Evolutionary conservation across 768 basidiomycete species (phyloP).

Genomic region (Pleurotus salmoneostramineus): DNA sequence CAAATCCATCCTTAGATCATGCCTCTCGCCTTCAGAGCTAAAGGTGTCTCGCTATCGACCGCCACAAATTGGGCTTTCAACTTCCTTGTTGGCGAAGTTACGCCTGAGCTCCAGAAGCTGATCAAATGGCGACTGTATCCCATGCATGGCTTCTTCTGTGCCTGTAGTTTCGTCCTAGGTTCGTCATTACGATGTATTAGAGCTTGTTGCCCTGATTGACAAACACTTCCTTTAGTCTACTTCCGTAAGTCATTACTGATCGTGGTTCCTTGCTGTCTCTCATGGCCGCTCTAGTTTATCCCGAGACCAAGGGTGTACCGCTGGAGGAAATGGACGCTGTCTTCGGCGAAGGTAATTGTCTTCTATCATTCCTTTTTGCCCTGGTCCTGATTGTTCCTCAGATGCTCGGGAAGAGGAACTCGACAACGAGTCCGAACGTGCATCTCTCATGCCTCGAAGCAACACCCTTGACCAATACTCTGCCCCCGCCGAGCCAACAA

Average conservation of each 20-base stretch:
- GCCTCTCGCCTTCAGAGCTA: constrained; percentile 84
- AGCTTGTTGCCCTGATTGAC: constrained; percentile 8
- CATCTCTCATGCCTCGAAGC: constrained; percentile 44
- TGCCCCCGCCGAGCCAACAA: constrained; percentile 18
- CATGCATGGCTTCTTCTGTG: constrained; percentile 94
- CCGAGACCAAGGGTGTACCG: constrained; percentile 83
- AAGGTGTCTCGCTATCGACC: constrained; percentile 94
- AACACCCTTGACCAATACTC: constrained; percentile 27
- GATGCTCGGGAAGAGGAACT: constrained; percentile 49
- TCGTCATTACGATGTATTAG: constrained; percentile 16
- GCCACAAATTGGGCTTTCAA: constrained; percentile 91
- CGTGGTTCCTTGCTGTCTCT: not conserved
- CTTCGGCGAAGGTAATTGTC: constrained; percentile 78
- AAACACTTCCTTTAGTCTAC: constrained; percentile 47
- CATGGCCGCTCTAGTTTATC: constrained; percentile 53
- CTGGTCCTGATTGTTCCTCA: not conserved
- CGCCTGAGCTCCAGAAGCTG: constrained; percentile 80
- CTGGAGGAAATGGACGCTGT: constrained; percentile 90
- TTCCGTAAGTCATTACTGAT: constrained; percentile 49
- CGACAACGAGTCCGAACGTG: constrained; percentile 61
- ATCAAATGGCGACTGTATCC: constrained; percentile 93
- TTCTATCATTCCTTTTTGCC: not conserved
- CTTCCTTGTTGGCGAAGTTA: constrained; percentile 84
- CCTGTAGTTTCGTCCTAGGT: constrained; percentile 81
- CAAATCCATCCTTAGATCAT: constrained; percentile 58